These are phyloP conservation scores for Trypanosoma boissoni DNA, from an alignment of 208 protist species.

Conservation along the genomic window DNA sequence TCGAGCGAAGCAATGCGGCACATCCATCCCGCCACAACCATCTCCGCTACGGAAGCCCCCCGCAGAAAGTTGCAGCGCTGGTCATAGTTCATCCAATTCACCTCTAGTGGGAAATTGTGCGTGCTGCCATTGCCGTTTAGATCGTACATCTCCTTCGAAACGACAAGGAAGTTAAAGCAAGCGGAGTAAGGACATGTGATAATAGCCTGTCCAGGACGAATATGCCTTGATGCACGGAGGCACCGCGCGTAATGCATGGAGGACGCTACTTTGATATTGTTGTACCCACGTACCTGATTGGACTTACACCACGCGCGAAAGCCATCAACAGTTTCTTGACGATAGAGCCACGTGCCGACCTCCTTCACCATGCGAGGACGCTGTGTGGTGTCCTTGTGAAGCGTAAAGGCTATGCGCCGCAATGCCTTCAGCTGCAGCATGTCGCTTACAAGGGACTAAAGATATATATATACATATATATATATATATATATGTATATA, in stretches of 20 bases:
- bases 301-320: constrained; percentile 75
- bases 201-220: constrained; percentile 74
- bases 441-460: background rate
- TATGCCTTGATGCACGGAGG: constrained; percentile 44
- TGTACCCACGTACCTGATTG: constrained; percentile 60
- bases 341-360: constrained; percentile 81
- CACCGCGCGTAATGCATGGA: constrained; percentile 70
- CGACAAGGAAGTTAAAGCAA: constrained; percentile 78
- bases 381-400: constrained; percentile 60
- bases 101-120: constrained; percentile 59
- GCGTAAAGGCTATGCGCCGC: constrained; percentile 24
- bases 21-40: constrained; percentile 79
- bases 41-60: constrained; percentile 49
- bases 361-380: constrained; percentile 58
- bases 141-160: constrained; percentile 62
- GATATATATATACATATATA: background rate
- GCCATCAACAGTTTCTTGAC: constrained; percentile 54
- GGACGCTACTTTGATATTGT: constrained; percentile 68
- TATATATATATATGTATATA: background rate
- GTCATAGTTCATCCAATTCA: constrained; percentile 90
- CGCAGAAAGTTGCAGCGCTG: constrained; percentile 54
- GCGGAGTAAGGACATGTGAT: constrained; percentile 61
- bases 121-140: constrained; percentile 13
- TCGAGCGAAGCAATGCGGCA: constrained; percentile 67
- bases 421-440: constrained; percentile 16